Conservation (phyloP, 106 monocot genomes). For the Allium cepa region DNA sequence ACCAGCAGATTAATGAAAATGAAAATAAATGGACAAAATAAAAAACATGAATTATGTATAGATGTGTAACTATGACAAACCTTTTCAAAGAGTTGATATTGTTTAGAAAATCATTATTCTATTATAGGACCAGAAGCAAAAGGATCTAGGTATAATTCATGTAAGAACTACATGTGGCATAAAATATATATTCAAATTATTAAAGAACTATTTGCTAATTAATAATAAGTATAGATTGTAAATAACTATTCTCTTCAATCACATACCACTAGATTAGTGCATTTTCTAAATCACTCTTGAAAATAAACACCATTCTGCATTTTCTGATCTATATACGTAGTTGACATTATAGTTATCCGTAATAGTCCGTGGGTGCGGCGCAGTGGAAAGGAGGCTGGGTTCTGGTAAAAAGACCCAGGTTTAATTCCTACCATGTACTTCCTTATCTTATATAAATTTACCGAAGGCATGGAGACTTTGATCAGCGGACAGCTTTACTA, state of each 20-base stretch:
- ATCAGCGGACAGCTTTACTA: no score
- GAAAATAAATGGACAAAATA: not conserved
- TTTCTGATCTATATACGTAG: not conserved
- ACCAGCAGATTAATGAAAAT: not conserved
- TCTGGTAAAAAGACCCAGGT: no score
- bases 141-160: constrained; percentile 84
- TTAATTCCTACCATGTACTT: no score
- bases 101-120: constrained; percentile 69
- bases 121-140: constrained; percentile 57
- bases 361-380: no score
- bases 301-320: not conserved
- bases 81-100: constrained; percentile 82
- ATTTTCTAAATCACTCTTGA: no score
- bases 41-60: not conserved
- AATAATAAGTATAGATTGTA: not conserved
- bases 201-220: no score
- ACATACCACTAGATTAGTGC: no score
- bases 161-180: constrained; percentile 53
- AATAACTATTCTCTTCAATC: no score
- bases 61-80: constrained; percentile 14
- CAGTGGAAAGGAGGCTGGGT: no score
- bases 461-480: no score
- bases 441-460: no score
- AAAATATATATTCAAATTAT: not conserved
- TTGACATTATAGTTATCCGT: not conserved